Conservation (phyloP, 2,329 filamentous ascomycete species). For the Exutisphaerella laricina region DNA sequence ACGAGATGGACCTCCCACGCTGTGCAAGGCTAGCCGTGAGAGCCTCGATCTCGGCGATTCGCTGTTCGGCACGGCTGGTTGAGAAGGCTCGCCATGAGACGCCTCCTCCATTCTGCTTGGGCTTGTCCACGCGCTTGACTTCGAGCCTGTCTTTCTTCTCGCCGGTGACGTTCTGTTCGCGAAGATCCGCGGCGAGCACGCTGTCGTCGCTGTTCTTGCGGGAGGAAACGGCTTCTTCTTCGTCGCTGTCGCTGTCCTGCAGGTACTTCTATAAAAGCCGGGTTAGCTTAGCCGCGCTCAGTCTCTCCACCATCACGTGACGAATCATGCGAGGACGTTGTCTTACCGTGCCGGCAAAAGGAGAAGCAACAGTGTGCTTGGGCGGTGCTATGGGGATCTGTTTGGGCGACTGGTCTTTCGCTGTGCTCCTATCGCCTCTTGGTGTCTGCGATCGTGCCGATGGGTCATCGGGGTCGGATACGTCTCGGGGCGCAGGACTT, state of each 20-base stretch:
- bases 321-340: neutral
- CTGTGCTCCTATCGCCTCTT: slow-evolving; percentile 18
- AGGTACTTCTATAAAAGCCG: slow-evolving; percentile 29
- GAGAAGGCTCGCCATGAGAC: slow-evolving; percentile 35
- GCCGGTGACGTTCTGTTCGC: slow-evolving; percentile 4
- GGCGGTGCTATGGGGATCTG: slow-evolving; percentile 16
- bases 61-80: slow-evolving; percentile 29
- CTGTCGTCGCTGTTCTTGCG: slow-evolving; percentile 27
- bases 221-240: slow-evolving; percentile 28
- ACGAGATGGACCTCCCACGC: slow-evolving; percentile 32
- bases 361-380: slow-evolving; percentile 31
- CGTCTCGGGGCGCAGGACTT: slow-evolving; percentile 28
- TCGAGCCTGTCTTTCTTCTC: slow-evolving; percentile 17
- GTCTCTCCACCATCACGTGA: slow-evolving; percentile 17
- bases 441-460: slow-evolving; percentile 24
- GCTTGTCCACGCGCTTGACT: slow-evolving; percentile 31
- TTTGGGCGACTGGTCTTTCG: slow-evolving; percentile 12
- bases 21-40: slow-evolving; percentile 29
- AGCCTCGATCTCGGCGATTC: slow-evolving; percentile 31
- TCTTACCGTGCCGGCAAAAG: slow-evolving; percentile 32
- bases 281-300: slow-evolving; percentile 19
- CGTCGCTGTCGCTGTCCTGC: slow-evolving; percentile 31
- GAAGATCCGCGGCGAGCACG: slow-evolving; percentile 5
- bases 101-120: slow-evolving; percentile 29
- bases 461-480: slow-evolving; percentile 17